phyloP scores from a whole-genome alignment of 306 rosid genomes.

The Amphicarpaea edgeworthii region DNA sequence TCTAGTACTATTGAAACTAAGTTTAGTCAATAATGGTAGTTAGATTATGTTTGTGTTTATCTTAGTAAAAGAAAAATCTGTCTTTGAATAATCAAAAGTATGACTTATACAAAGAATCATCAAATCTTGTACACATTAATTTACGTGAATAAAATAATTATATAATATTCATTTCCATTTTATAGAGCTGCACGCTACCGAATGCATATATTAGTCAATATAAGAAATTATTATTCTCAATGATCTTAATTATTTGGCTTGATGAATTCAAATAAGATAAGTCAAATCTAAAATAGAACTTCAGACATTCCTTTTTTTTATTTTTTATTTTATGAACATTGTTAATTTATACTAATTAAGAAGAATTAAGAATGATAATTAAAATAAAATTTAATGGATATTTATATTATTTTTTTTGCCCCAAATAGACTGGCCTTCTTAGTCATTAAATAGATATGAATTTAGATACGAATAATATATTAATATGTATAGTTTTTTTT shows the following conservation, averaged over 20 bases:
- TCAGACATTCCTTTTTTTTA: background rate
- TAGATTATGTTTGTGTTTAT: background rate
- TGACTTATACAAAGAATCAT: background rate
- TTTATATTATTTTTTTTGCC: background rate
- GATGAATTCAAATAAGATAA: background rate
- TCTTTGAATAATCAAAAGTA: slow-evolving; percentile 1
- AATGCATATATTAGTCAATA: background rate
- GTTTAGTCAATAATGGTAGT: background rate
- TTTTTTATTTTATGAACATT: background rate
- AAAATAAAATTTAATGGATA: background rate
- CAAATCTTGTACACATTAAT: background rate
- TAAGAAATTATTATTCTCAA: background rate
- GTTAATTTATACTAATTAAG: background rate
- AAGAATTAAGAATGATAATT: background rate
- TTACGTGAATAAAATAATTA: background rate
- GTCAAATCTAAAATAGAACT: background rate
- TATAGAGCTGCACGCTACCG: background rate
- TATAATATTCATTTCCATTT: background rate
- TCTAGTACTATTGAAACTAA: background rate
- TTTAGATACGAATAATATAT: background rate
- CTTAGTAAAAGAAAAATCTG: background rate
- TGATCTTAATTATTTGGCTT: background rate
- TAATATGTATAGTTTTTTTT: too few relatives aligned
- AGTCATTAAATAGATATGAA: background rate
- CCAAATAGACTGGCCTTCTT: background rate